A percentile compares a stretch with the other conserved stretches of the same genome.
Conservation (phyloP, 306 rosid species). For the Coriaria nepalensis region DNA sequence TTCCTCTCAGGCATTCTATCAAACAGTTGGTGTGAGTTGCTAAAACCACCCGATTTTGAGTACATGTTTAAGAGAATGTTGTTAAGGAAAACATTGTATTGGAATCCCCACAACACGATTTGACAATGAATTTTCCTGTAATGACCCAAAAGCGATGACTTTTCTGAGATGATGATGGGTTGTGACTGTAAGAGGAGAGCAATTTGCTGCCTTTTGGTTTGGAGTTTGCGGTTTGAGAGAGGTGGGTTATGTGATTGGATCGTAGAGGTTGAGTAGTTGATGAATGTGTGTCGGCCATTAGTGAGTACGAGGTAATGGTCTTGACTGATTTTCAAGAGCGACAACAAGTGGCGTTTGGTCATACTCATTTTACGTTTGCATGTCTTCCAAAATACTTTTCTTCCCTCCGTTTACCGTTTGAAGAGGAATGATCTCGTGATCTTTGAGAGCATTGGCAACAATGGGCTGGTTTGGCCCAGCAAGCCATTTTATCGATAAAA, state of each 20-base stretch:
- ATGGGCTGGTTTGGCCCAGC: too few relatives aligned
- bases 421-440: too few relatives aligned
- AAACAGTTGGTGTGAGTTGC: slow-evolving; percentile 48
- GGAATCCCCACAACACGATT: slow-evolving; percentile 45
- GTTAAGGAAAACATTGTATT: slow-evolving; percentile 41
- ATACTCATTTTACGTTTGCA: too few relatives aligned
- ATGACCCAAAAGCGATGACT: slow-evolving; percentile 7
- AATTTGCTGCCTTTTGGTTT: slow-evolving; percentile 32
- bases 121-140: slow-evolving; percentile 42
- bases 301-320: too few relatives aligned
- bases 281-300: not conserved
- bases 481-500: too few relatives aligned
- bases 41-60: slow-evolving; percentile 20
- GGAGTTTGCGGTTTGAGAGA: slow-evolving; percentile 18
- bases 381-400: too few relatives aligned
- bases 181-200: slow-evolving; percentile 33
- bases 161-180: slow-evolving; percentile 9
- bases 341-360: too few relatives aligned
- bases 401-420: too few relatives aligned
- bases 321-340: too few relatives aligned
- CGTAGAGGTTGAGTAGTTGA: slow-evolving; percentile 16
- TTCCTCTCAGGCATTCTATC: slow-evolving; percentile 55
- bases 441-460: too few relatives aligned
- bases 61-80: slow-evolving; percentile 41
- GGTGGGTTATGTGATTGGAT: slow-evolving; percentile 16